A percentile compares a stretch with the other conserved stretches of the same genome.
These are phyloP conservation scores for Neurospora sublineolata DNA, from an alignment of 495 filamentous ascomycete genomes.

Conservation along the genomic window DNA sequence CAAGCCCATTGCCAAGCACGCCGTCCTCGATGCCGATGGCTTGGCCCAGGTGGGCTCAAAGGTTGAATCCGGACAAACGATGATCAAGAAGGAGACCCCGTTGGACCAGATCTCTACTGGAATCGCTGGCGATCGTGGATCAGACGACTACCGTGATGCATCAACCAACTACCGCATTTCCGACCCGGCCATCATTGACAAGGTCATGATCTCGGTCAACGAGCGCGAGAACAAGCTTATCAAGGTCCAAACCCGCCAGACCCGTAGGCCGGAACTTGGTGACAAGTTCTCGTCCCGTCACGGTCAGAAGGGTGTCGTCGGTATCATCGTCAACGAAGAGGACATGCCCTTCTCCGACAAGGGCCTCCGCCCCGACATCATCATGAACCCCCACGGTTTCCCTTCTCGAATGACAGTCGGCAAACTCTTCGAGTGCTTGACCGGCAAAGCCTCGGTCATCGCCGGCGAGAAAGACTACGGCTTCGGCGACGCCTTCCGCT, in stretches of 20 bases:
- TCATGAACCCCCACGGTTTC: conserved; percentile 99
- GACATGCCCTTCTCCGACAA: conserved; percentile 94
- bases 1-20: conserved; percentile 55
- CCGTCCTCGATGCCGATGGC: conserved; percentile 65
- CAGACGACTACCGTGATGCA: conserved; percentile 51
- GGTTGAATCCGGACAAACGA: conserved; percentile 63
- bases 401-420: conserved; percentile 99
- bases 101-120: conserved; percentile 54
- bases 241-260: conserved; percentile 89
- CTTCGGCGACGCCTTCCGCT: conserved; percentile 93
- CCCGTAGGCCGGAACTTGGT: conserved; percentile 82
- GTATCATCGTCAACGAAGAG: conserved; percentile 88
- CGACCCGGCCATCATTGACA: conserved; percentile 83
- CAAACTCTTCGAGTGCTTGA: conserved; percentile 90
- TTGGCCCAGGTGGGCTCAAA: conserved; percentile 71
- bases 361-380: conserved; percentile 88
- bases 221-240: conserved; percentile 69
- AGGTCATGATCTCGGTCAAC: conserved; percentile 81
- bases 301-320: conserved; percentile 97
- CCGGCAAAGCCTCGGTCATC: conserved; percentile 86
- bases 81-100: conserved; percentile 78
- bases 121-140: conserved; percentile 51
- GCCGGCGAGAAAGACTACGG: conserved; percentile 60
- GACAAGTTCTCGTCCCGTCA: conserved; percentile 98
- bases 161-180: conserved; percentile 72